phyloP scores from a whole-genome alignment of 306 rosid genomes.

The Quercus alba region DNA sequence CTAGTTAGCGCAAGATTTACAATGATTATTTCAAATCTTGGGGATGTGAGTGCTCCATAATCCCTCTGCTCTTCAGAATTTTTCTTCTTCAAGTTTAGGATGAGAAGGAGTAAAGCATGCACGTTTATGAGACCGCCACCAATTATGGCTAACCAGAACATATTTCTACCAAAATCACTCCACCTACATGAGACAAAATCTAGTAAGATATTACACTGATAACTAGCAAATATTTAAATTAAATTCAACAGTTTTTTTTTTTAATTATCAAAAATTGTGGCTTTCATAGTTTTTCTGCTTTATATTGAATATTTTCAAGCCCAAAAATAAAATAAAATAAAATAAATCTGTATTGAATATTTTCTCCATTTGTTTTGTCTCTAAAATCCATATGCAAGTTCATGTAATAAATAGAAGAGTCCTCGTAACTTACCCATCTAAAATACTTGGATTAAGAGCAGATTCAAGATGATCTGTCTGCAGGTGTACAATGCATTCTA shows the following conservation, averaged over 20 bases:
- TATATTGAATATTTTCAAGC: background rate
- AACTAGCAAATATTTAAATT: too few species aligned
- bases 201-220: too few species aligned
- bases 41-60: constrained; percentile 71
- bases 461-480: constrained; percentile 58
- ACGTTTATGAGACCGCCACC: constrained; percentile 46
- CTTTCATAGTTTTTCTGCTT: background rate
- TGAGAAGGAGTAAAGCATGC: constrained; percentile 57
- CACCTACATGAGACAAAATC: constrained; percentile 39
- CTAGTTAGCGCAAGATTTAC: constrained; percentile 67
- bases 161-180: constrained; percentile 63
- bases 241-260: background rate
- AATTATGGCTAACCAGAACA: constrained; percentile 80
- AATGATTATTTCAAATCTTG: constrained; percentile 82
- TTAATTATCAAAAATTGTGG: too few species aligned
- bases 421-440: constrained; percentile 45
- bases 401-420: background rate
- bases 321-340: too few species aligned
- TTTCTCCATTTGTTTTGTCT: background rate
- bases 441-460: constrained; percentile 38
- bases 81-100: constrained; percentile 56
- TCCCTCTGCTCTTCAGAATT: constrained; percentile 16
- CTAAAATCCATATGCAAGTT: constrained; percentile 4
- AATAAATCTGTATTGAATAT: background rate
- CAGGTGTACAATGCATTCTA: constrained; percentile 17